These are phyloP conservation scores for Lepidium africanum DNA, from an alignment of 345 rosid genomes.

Conservation along the genomic window DNA sequence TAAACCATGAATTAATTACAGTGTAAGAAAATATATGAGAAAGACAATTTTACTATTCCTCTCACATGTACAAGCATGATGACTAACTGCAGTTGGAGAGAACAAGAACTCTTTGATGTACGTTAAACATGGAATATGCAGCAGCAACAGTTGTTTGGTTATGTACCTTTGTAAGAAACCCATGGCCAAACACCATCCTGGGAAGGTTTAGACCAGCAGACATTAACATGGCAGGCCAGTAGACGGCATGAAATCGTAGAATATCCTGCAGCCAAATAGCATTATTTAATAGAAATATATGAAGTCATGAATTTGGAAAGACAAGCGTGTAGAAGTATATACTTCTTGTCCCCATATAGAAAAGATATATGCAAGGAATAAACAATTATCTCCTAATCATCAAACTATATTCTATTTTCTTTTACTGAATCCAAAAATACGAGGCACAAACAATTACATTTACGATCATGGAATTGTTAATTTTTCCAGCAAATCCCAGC, in stretches of 20 bases:
- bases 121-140: not conserved
- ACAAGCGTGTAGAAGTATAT: not conserved
- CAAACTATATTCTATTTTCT: not conserved
- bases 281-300: not conserved
- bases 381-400: not conserved
- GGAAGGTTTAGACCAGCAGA: constrained; percentile 86
- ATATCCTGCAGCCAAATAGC: constrained; percentile 57
- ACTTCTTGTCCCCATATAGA: not conserved
- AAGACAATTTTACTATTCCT: not conserved
- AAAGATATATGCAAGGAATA: not conserved
- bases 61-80: not conserved
- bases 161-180: constrained; percentile 91
- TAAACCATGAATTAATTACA: constrained; percentile 16
- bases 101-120: not conserved
- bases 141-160: not conserved
- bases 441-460: not conserved
- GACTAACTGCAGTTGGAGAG: not conserved
- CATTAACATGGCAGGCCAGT: constrained; percentile 99
- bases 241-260: constrained; percentile 90
- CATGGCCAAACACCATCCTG: constrained; percentile 84
- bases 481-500: not conserved
- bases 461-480: not conserved
- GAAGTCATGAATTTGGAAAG: not conserved
- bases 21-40: not conserved
- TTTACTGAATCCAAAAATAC: not conserved